A percentile compares a stretch with the other conserved stretches of the same genome.
Conservation (phyloP, 306 rosid species). For the Quercus berberidifolia region DNA sequence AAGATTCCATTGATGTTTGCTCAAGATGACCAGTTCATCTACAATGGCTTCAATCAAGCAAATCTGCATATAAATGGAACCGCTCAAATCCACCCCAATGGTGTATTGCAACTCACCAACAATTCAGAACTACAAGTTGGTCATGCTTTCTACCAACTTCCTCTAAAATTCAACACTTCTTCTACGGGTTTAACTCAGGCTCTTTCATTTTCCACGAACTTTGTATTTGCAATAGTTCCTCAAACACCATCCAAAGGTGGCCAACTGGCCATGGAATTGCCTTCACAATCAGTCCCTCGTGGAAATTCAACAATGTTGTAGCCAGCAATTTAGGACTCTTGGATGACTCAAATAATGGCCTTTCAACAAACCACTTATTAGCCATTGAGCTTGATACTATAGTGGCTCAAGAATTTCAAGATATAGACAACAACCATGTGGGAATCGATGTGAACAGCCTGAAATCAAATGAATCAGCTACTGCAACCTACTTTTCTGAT, state of each 20-base stretch:
- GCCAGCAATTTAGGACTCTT: background rate
- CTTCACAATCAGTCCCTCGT: conserved; percentile 24
- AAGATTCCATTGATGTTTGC: no score
- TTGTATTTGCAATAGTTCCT: background rate
- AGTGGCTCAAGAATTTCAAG: accelerated
- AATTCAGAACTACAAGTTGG: accelerated
- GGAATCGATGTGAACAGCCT: conserved; percentile 29
- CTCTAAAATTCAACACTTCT: background rate
- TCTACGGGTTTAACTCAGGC: no score
- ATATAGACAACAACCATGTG: conserved; percentile 12
- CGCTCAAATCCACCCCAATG: no score
- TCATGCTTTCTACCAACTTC: no score
- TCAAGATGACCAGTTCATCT: no score
- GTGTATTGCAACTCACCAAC: no score
- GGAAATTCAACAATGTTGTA: background rate
- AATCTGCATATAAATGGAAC: no score
- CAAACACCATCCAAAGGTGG: background rate
- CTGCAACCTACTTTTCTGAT: background rate
- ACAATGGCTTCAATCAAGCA: no score
- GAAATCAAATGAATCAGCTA: background rate
- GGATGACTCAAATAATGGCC: background rate
- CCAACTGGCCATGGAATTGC: conserved; percentile 14
- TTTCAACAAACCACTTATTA: conserved; percentile 17
- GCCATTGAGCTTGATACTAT: conserved; percentile 26
- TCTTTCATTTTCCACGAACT: background rate